phyloP scores from a whole-genome alignment of 352 stramenopile genomes.

The Globisporangium lucens region DNA sequence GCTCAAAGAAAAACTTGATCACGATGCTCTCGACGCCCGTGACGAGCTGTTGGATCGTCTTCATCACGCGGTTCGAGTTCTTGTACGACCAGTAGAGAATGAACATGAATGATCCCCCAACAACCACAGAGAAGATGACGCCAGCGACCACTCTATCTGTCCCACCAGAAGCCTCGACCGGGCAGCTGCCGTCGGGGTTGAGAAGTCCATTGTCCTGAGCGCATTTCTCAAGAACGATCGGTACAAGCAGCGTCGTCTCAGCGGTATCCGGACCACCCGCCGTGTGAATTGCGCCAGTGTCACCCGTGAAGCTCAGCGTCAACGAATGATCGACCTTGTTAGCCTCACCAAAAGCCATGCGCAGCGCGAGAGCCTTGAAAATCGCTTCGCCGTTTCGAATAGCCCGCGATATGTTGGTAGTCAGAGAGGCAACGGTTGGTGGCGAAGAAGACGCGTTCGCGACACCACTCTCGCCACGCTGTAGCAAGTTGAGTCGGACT shows the following conservation, averaged over 20 bases:
- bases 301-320: conserved; percentile 10
- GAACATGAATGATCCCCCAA: conserved; percentile 14
- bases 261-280: background rate
- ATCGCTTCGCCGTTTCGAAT: conserved; percentile 3
- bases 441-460: background rate
- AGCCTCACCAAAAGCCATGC: background rate
- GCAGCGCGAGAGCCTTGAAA: conserved; percentile 5
- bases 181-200: conserved; percentile 14
- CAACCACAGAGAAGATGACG: conserved; percentile 16
- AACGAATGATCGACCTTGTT: conserved; percentile 6
- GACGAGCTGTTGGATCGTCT: conserved; percentile 15
- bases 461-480: background rate
- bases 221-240: conserved; percentile 7
- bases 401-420: conserved; percentile 6
- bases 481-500: conserved; percentile 4
- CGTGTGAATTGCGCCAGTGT: background rate
- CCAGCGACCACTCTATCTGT: conserved; percentile 13
- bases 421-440: background rate
- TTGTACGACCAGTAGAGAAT: conserved; percentile 24
- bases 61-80: conserved; percentile 18
- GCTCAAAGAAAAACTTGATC: conserved; percentile 18
- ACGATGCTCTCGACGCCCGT: conserved; percentile 16
- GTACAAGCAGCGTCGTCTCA: background rate
- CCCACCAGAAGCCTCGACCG: conserved; percentile 15
- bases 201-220: conserved; percentile 17